These are phyloP conservation scores for Metarhizium brunneum DNA, from an alignment of 2,329 filamentous ascomycete genomes.

Conservation along the genomic window DNA sequence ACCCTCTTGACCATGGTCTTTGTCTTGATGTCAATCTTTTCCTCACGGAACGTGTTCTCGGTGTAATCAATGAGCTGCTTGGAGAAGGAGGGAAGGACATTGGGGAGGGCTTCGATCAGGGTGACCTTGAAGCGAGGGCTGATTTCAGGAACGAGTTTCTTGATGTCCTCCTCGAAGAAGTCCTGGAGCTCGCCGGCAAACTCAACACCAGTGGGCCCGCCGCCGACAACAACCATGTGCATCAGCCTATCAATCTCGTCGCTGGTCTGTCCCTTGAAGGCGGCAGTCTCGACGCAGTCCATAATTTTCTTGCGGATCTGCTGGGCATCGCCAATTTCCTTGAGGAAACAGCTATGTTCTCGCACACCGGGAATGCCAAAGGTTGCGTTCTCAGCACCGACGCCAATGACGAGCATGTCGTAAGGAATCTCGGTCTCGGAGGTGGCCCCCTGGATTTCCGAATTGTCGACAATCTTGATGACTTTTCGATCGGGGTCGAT, in stretches of 20 bases:
- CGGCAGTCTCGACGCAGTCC: constrained; percentile 98
- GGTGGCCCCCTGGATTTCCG: constrained; percentile 78
- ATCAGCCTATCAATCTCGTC: constrained; percentile 89
- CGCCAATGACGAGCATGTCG: constrained; percentile 95
- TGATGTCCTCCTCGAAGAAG: constrained; percentile 97
- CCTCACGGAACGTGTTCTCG: constrained; percentile 97
- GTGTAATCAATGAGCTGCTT: constrained; percentile 99
- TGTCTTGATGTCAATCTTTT: constrained; percentile 93
- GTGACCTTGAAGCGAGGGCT: constrained; percentile 93
- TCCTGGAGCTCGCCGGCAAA: constrained; percentile 97
- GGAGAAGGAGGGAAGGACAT: constrained; percentile 95
- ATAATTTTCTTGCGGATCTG: constrained; percentile 97
- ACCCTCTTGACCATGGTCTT: constrained; percentile 99
- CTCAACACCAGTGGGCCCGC: constrained; percentile 93
- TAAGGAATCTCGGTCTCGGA: constrained; percentile 85
- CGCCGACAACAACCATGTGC: constrained; percentile 94
- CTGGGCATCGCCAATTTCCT: constrained; percentile 95
- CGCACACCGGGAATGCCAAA: constrained; percentile 95
- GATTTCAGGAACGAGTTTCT: constrained; percentile 96
- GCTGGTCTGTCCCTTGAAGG: constrained; percentile 87
- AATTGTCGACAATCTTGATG: constrained; percentile 83
- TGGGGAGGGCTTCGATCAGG: constrained; percentile 91
- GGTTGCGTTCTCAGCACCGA: constrained; percentile 96
- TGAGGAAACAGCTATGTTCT: constrained; percentile 95
- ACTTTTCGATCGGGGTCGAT: constrained; percentile 88